Percentiles rank a stretch among this genome's conserved stretches.
Evolutionary conservation across 2,329 filamentous ascomycete species (phyloP).

Genomic region (Ceratocystis ficicola): DNA sequence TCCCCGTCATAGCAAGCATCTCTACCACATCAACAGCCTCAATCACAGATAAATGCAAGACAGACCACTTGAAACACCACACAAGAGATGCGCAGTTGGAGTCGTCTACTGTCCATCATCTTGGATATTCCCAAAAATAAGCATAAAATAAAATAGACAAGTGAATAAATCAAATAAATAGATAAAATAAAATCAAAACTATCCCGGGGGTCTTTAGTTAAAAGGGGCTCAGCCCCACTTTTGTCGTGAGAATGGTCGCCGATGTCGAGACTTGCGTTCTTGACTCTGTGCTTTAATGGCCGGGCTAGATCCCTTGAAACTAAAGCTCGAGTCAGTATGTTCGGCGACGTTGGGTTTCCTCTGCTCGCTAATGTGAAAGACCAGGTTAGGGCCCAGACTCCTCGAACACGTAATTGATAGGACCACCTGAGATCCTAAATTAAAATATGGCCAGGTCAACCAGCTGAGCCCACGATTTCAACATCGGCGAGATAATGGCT

Average conservation of each 20-base stretch:
- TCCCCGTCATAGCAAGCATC: no score
- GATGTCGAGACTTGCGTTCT: neutral
- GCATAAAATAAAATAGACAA: neutral
- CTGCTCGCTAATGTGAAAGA: no score
- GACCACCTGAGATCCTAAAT: no score
- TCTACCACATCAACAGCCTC: no score
- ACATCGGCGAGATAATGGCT: neutral
- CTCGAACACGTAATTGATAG: no score
- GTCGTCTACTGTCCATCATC: no score
- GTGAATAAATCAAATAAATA: neutral
- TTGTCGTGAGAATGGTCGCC: neutral
- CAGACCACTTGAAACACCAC: no score
- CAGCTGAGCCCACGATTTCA: neutral
- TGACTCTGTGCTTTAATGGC: neutral
- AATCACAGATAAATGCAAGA: no score
- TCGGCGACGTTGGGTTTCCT: neutral
- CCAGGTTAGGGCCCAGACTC: no score
- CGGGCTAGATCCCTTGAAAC: neutral
- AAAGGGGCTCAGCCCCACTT: neutral
- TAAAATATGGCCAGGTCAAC: neutral
- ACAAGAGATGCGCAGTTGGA: no score
- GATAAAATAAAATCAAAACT: neutral
- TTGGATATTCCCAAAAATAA: no score
- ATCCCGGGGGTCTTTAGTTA: no score
- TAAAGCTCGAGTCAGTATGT: neutral